These are phyloP conservation scores for Byssochlamys sp. DNA, from an alignment of 2,329 filamentous ascomycete species.

Conservation along the genomic window DNA sequence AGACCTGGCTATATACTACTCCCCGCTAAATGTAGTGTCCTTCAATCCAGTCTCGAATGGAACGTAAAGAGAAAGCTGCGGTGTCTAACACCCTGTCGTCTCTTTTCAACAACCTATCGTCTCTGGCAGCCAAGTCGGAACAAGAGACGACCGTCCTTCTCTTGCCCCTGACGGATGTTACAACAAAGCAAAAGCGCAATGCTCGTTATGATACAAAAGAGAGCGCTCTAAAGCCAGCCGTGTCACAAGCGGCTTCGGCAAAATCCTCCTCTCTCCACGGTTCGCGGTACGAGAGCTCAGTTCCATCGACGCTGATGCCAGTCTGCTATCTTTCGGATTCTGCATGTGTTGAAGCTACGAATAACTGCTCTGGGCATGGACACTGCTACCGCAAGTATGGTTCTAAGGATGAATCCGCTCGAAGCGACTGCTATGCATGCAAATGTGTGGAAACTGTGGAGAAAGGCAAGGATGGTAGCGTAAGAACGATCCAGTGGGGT, in stretches of 20 bases:
- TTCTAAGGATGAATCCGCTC: constrained; percentile 22
- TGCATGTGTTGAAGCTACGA: constrained; percentile 60
- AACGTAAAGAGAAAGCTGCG: constrained; percentile 17
- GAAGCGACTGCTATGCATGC: constrained; percentile 65
- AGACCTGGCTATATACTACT: not conserved
- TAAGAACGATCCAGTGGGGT: constrained; percentile 66
- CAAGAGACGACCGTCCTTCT: constrained; percentile 51
- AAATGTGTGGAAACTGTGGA: constrained; percentile 55
- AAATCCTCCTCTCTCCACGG: constrained; percentile 31
- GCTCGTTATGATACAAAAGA: constrained; percentile 2
- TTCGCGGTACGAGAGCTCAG: constrained; percentile 17
- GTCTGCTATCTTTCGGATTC: constrained; percentile 65
- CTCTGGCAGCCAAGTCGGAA: constrained; percentile 42
- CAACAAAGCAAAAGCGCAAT: not conserved
- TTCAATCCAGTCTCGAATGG: constrained; percentile 3
- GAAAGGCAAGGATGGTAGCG: constrained; percentile 35
- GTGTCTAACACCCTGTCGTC: constrained; percentile 35
- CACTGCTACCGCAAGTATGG: constrained; percentile 60
- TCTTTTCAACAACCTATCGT: constrained; percentile 38
- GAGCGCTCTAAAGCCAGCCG: constrained; percentile 1
- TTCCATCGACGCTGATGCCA: constrained; percentile 48
- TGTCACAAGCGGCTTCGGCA: not conserved
- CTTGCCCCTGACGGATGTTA: constrained; percentile 29
- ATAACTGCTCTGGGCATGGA: constrained; percentile 75
- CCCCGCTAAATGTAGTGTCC: constrained; percentile 12